phyloP scores from a whole-genome alignment of 352 stramenopile genomes.

The Phytophthora cactorum region DNA sequence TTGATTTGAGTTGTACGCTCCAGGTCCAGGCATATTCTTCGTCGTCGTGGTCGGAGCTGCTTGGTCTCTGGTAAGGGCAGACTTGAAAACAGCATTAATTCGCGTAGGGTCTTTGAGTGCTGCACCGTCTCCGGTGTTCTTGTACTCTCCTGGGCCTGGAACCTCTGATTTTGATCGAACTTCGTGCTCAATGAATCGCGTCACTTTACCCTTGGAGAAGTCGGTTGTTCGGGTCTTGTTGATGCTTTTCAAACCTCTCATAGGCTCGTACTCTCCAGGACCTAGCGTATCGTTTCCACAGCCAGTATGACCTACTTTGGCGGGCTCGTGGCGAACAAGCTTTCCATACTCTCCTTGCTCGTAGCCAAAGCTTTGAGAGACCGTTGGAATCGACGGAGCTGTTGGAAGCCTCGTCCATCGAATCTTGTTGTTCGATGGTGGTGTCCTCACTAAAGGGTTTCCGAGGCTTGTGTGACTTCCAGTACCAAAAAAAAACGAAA shows the following conservation, averaged over 20 bases:
- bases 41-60: slow-evolving; percentile 33
- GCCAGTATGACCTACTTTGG: slow-evolving; percentile 58
- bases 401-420: slow-evolving; percentile 75
- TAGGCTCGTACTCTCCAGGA: slow-evolving; percentile 76
- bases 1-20: slow-evolving; percentile 58
- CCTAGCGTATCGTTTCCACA: slow-evolving; percentile 64
- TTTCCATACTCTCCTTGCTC: slow-evolving; percentile 77
- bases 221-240: slow-evolving; percentile 68
- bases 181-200: slow-evolving; percentile 69
- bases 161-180: slow-evolving; percentile 57
- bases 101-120: slow-evolving; percentile 48
- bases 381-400: slow-evolving; percentile 74
- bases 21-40: slow-evolving; percentile 64
- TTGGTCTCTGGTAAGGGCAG: slow-evolving; percentile 60
- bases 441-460: slow-evolving; percentile 36
- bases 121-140: slow-evolving; percentile 27
- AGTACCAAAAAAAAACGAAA: background rate
- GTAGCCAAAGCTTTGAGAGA: slow-evolving; percentile 82
- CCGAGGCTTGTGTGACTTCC: slow-evolving; percentile 35
- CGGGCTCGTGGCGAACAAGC: slow-evolving; percentile 71
- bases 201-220: slow-evolving; percentile 78
- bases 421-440: slow-evolving; percentile 51
- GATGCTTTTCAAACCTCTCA: slow-evolving; percentile 71
- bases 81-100: slow-evolving; percentile 80
- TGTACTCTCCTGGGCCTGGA: slow-evolving; percentile 74